phyloP scores from a whole-genome alignment of 345 rosid species.

The Aurinia saxatilis region DNA sequence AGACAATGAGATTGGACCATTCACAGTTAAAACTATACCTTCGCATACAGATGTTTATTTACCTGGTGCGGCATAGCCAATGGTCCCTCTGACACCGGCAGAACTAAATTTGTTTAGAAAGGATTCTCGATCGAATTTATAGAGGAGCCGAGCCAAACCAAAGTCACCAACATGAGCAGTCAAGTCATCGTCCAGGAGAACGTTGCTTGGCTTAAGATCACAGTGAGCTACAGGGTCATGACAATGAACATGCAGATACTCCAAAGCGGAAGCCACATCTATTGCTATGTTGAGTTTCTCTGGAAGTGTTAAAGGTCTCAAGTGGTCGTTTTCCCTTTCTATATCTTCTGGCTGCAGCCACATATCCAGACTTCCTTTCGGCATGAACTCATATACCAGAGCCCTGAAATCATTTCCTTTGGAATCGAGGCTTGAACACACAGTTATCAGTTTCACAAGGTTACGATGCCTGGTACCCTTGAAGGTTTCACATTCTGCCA shows the following conservation, averaged over 20 bases:
- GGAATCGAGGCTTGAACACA: conserved; percentile 22
- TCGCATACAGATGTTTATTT: neutral
- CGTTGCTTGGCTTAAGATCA: no score
- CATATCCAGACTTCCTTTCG: conserved; percentile 28
- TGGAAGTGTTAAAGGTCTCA: neutral
- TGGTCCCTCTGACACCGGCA: no score
- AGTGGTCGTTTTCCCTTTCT: neutral
- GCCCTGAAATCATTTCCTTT: conserved; percentile 26
- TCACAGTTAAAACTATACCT: neutral
- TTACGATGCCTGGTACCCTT: conserved; percentile 25
- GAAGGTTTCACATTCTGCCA: conserved; percentile 28
- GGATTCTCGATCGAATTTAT: neutral
- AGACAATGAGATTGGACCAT: neutral
- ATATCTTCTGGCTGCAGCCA: conserved; percentile 21
- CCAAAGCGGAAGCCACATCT: conserved; percentile 34
- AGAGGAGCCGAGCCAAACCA: conserved; percentile 36
- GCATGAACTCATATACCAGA: conserved; percentile 31
- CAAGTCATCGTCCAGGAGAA: no score
- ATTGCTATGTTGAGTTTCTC: no score
- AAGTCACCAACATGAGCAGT: no score
- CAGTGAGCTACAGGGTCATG: no score
- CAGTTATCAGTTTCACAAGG: conserved; percentile 21
- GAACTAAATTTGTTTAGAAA: conserved; percentile 15
- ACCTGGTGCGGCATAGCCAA: conserved; percentile 56
- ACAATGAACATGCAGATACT: conserved; percentile 40